Evolutionary conservation across 1,139 yeast species (phyloP).

Genomic region (Zygosaccharomyces pseudobailii): DNA sequence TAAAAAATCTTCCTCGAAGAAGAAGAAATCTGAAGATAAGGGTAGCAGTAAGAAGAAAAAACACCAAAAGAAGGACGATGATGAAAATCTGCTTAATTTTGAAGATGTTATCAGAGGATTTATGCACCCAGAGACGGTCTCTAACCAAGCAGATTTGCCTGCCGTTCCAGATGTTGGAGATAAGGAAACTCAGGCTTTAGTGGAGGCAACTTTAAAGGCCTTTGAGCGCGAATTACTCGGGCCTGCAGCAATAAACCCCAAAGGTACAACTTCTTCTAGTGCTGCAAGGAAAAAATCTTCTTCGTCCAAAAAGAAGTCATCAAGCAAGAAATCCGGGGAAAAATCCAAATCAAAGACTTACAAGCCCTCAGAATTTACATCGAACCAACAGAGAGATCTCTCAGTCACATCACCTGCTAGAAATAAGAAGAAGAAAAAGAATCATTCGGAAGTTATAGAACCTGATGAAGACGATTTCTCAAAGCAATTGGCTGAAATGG

Average conservation of each 20-base stretch:
- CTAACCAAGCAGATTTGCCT: constrained; percentile 2
- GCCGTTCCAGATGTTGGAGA: constrained; percentile 16
- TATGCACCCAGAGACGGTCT: constrained; percentile 21
- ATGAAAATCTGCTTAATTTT: constrained; percentile 21
- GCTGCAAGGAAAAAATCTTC: constrained; percentile 13
- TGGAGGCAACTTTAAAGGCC: constrained; percentile 33
- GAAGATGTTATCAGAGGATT: constrained; percentile 33
- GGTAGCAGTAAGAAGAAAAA: constrained; percentile 10
- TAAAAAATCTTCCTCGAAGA: constrained; percentile 16
- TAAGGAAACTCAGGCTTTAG: constrained; percentile 32
- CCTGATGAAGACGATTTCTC: constrained; percentile 31
- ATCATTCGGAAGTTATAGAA: constrained; percentile 8
- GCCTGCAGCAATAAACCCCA: constrained; percentile 8
- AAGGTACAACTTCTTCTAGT: constrained; percentile 5
- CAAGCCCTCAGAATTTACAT: not conserved
- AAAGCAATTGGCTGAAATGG: constrained; percentile 33
- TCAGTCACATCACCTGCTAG: constrained; percentile 2
- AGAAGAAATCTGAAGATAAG: constrained; percentile 16
- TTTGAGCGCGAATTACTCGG: constrained; percentile 31
- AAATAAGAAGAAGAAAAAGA: constrained; percentile 22
- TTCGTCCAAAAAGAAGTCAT: constrained; percentile 6
- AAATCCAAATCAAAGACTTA: not conserved
- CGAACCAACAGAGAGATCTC: not conserved
- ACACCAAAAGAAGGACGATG: constrained; percentile 9
- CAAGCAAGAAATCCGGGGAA: constrained; percentile 7